Conservation (phyloP, 768 basidiomycete genomes). For the Phanerochaete carnosa region DNA sequence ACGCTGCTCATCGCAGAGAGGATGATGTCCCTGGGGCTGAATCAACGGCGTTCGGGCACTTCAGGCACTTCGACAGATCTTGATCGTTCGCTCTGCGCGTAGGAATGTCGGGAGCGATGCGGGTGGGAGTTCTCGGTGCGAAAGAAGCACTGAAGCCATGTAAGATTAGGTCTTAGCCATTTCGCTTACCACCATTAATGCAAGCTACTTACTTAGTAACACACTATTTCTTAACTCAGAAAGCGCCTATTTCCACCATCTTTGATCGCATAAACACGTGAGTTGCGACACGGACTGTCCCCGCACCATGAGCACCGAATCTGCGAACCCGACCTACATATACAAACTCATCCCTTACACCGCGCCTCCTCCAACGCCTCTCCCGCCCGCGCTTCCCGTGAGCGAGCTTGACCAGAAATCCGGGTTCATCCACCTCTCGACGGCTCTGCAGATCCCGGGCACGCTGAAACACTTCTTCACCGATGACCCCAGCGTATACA, state of each 20-base stretch:
- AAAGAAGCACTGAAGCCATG: neutral
- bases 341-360: slow-evolving; percentile 57
- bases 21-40: neutral
- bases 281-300: neutral
- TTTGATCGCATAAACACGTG: neutral
- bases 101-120: neutral
- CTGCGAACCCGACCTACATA: slow-evolving; percentile 43
- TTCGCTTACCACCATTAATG: neutral
- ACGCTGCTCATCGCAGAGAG: neutral
- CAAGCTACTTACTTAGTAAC: neutral
- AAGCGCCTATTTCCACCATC: neutral
- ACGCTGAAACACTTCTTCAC: slow-evolving; percentile 40
- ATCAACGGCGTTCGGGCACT: neutral
- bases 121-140: neutral
- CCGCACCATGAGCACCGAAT: neutral
- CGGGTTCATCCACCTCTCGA: slow-evolving; percentile 48
- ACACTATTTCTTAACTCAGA: neutral
- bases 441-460: slow-evolving; percentile 32
- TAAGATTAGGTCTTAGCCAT: neutral
- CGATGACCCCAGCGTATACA: slow-evolving; percentile 19
- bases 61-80: neutral
- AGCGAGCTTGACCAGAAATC: slow-evolving; percentile 37
- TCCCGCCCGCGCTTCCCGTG: slow-evolving; percentile 33
- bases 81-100: neutral
- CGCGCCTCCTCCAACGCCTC: slow-evolving; percentile 34